Conservation (phyloP, 2,329 filamentous ascomycete genomes). For the Rhinocladiella mackenziei region DNA sequence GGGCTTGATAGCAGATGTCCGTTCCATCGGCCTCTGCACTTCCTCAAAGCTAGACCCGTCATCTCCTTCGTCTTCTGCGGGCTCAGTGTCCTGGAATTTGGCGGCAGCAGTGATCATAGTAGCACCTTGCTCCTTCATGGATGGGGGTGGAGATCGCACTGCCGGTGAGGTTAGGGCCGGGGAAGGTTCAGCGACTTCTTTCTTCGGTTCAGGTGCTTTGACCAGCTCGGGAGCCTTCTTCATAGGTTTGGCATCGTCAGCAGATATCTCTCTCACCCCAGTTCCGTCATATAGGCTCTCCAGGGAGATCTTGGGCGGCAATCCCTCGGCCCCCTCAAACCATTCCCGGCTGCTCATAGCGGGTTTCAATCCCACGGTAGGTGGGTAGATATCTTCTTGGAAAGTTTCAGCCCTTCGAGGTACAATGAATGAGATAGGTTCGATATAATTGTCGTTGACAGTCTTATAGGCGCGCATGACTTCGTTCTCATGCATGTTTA, state of each 20-base stretch:
- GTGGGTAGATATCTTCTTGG: conserved; percentile 95
- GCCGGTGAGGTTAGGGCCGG: conserved; percentile 36
- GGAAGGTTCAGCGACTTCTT: conserved; percentile 38
- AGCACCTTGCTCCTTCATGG: conserved; percentile 77
- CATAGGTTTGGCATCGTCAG: conserved; percentile 51
- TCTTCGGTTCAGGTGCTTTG: conserved; percentile 46
- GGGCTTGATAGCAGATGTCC: conserved; percentile 23
- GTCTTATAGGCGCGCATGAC: conserved; percentile 96
- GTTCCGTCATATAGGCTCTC: conserved; percentile 86
- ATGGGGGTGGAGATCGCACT: conserved; percentile 56
- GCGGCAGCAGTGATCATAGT: conserved; percentile 81
- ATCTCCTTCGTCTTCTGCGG: conserved; percentile 59
- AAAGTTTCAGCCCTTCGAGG: conserved; percentile 89
- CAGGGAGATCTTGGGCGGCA: conserved; percentile 89
- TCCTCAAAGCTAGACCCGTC: conserved; percentile 84
- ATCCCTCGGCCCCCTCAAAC: conserved; percentile 75
- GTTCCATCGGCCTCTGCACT: conserved; percentile 66
- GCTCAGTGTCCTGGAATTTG: conserved; percentile 74
- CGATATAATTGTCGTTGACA: conserved; percentile 87
- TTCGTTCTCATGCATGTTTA: conserved; percentile 96
- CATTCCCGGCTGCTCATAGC: conserved; percentile 78
- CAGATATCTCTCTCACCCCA: conserved; percentile 70
- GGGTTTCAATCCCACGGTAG: conserved; percentile 72
- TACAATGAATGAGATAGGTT: conserved; percentile 96
- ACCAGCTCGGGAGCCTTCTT: conserved; percentile 42